These are phyloP conservation scores for Blastomyces silverae DNA, from an alignment of 2,329 filamentous ascomycete species.

Conservation along the genomic window DNA sequence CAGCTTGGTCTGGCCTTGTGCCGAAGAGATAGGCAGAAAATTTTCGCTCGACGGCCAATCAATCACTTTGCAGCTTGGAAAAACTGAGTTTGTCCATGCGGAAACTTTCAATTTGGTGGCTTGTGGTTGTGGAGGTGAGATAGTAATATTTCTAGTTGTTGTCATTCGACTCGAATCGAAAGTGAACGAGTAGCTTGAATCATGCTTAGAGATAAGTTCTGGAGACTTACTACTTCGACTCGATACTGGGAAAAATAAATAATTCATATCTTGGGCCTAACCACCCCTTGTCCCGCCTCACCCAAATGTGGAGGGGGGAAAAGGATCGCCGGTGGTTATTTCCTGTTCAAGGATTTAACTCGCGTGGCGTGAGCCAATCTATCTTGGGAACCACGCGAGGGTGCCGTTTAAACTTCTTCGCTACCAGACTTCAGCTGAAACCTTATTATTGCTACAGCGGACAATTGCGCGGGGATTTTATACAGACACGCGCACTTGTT, in stretches of 20 bases:
- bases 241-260: neutral
- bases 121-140: neutral
- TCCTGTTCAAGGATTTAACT: neutral
- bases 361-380: neutral
- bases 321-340: neutral
- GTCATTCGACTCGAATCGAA: neutral
- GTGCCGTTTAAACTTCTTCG: no score
- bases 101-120: no score
- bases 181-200: neutral
- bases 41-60: neutral
- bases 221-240: neutral
- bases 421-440: no score
- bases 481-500: no score
- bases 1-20: neutral
- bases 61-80: neutral
- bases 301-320: neutral
- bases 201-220: neutral
- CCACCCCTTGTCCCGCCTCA: no score
- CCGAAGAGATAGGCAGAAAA: neutral
- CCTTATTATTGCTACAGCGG: no score
- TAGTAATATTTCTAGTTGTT: neutral
- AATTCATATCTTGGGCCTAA: no score
- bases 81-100: no score
- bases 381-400: neutral
- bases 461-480: no score